These are phyloP conservation scores for Malus hybrid DNA, from an alignment of 331 rosid genomes.

Conservation along the genomic window DNA sequence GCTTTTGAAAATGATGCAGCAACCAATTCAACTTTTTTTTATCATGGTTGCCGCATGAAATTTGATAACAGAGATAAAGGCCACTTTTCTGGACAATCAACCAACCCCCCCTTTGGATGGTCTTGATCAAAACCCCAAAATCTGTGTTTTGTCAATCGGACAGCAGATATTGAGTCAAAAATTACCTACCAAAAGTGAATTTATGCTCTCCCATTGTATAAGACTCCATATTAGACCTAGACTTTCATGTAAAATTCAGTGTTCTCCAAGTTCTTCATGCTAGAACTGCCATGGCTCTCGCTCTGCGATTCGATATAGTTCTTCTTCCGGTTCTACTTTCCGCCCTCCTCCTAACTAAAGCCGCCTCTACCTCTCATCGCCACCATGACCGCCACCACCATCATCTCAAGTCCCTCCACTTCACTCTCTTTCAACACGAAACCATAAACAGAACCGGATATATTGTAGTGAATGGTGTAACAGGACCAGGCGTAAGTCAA, in stretches of 20 bases:
- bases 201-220: neutral
- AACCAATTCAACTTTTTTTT: conserved; percentile 11
- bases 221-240: neutral
- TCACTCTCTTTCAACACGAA: conserved; percentile 62
- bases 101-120: conserved; percentile 13
- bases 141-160: neutral
- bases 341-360: conserved; percentile 20
- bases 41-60: neutral
- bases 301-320: neutral
- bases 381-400: conserved; percentile 3
- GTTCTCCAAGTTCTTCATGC: neutral
- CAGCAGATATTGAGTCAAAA: neutral
- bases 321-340: conserved; percentile 21
- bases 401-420: conserved; percentile 48
- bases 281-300: conserved; percentile 25
- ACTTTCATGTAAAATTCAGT: neutral
- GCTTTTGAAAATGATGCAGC: conserved; percentile 9
- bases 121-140: conserved; percentile 6
- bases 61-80: neutral
- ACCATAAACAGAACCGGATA: conserved; percentile 69
- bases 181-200: too few relatives aligned
- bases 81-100: neutral
- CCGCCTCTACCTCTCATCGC: conserved; percentile 21
- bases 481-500: conserved; percentile 29
- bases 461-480: conserved; percentile 44